Evolutionary conservation across 1,139 yeast genomes (phyloP), one percentile per base, ranked within the genome.

Genomic region (Scheffersomyces quercinus): DNA sequence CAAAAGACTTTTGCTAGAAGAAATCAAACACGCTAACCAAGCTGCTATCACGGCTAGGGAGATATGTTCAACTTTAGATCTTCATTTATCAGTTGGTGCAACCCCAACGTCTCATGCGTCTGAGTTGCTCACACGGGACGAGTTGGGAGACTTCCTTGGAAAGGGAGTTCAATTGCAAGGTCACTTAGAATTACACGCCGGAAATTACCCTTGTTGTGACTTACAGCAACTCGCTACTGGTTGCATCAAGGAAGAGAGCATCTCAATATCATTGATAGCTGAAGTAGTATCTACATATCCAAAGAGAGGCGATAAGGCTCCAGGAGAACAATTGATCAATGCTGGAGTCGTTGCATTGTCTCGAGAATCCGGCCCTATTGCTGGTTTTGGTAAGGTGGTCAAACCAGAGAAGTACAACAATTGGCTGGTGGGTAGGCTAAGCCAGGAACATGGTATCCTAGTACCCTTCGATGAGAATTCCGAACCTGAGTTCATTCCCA

Each of bases 21-120:
- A 87, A 54, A 70, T 86, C 37, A 59, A 56, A 2, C 77, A 79
- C 28, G 88, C 82, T 3, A 74, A 80, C 49, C 58, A 59, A 8
- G 91, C 90, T 0, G 78, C 84, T 5, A 58, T 59, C 28, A 53
- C 62, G 28, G 75, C 78, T 3, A 55, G 66, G 11, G 53, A 49
- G 7, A 44, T 68, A 2, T 59, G 56, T 38, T 60, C 70, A 1
- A 50, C 36, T 26, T 62, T 53, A 60, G 49, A 57, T 13, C 64
- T 77, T 43, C 70, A 63, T 30, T 64, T 79, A 31, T 81, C 85
- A 1, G 88, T 85, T 11, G 95, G 95, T 11, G 90, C 95, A 1
- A 85, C 95, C 0, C 95, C 95, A 36, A 87, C 95, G 0, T 83
- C 88, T 1, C 89, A 84, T 54, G 80, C 88, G 0, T 70, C 86